phyloP scores from a whole-genome alignment of 345 rosid species.

The Jatropha curcas region DNA sequence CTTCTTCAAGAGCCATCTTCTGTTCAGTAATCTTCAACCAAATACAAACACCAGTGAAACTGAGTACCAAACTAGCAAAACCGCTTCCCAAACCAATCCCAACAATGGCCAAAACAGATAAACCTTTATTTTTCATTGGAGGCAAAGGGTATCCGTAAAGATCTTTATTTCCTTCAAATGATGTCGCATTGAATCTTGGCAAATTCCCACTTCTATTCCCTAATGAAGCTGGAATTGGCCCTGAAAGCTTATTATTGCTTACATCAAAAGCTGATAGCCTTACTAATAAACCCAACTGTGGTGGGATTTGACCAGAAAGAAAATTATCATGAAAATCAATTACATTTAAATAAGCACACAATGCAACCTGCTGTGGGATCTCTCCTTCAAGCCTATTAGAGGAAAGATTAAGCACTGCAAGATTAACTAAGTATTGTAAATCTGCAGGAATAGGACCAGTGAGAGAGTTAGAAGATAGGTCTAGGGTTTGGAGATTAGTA shows the following conservation, averaged over 20 bases:
- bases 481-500: conserved; percentile 87
- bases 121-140: conserved; percentile 59
- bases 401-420: conserved; percentile 89
- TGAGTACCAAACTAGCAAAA: conserved; percentile 74
- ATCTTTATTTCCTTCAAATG: conserved; percentile 75
- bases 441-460: conserved; percentile 76
- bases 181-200: conserved; percentile 66
- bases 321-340: conserved; percentile 82
- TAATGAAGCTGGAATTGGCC: conserved; percentile 63
- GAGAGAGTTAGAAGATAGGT: conserved; percentile 78
- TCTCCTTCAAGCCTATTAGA: conserved; percentile 69
- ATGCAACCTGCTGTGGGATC: conserved; percentile 74
- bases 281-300: conserved; percentile 61
- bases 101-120: conserved; percentile 79
- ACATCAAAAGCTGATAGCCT: conserved; percentile 83
- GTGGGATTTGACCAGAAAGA: conserved; percentile 72
- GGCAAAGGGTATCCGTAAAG: conserved; percentile 86
- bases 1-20: conserved; percentile 66
- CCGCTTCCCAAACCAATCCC: conserved; percentile 98
- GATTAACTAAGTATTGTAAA: conserved; percentile 69
- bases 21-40: conserved; percentile 81
- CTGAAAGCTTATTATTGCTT: conserved; percentile 64
- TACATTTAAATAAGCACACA: conserved; percentile 83
- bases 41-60: conserved; percentile 86
- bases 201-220: conserved; percentile 66